phyloP scores from a whole-genome alignment of 192 early-diverging fungal genomes.

The Kickxella alabastrina region DNA sequence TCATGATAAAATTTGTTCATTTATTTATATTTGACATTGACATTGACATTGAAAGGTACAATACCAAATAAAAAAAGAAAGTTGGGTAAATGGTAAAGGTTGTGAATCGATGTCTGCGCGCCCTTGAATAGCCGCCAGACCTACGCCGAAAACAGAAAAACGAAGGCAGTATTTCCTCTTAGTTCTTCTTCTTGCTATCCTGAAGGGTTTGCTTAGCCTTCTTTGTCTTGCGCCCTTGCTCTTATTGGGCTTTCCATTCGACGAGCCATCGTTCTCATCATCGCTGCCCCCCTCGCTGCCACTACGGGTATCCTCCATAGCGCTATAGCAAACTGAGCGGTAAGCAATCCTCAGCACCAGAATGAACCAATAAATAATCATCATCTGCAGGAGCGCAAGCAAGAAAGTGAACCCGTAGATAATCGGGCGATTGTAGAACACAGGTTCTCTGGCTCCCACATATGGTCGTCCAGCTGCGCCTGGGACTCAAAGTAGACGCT shows the following conservation, averaged over 20 bases:
- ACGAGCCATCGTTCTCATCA: conserved; percentile 1
- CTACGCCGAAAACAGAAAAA: too few relatives aligned
- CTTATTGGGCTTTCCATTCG: too few relatives aligned
- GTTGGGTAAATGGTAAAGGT: not conserved
- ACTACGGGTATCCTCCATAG: conserved; percentile 63
- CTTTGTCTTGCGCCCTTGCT: too few relatives aligned
- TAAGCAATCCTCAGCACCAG: conserved; percentile 63
- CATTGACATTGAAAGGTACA: too few relatives aligned
- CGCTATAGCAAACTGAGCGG: conserved; percentile 54
- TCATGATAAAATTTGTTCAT: not conserved
- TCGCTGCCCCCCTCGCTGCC: conserved; percentile 57
- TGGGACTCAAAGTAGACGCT: conserved; percentile 55
- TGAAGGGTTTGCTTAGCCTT: too few relatives aligned
- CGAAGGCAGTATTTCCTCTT: too few relatives aligned
- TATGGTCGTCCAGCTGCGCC: conserved; percentile 2
- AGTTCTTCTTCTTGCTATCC: conserved; percentile 11
- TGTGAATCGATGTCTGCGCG: too few relatives aligned
- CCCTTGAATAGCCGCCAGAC: too few relatives aligned
- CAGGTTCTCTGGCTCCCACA: conserved; percentile 23
- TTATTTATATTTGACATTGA: not conserved
- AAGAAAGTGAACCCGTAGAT: conserved; percentile 18
- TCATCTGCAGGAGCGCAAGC: conserved; percentile 52
- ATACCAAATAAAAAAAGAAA: not conserved
- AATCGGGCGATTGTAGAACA: conserved; percentile 18
- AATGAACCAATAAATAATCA: conserved; percentile 68